Base-by-base conservation (phyloP, 2,329 filamentous ascomycete genomes). In the Alternaria triticimaculans region DNA sequence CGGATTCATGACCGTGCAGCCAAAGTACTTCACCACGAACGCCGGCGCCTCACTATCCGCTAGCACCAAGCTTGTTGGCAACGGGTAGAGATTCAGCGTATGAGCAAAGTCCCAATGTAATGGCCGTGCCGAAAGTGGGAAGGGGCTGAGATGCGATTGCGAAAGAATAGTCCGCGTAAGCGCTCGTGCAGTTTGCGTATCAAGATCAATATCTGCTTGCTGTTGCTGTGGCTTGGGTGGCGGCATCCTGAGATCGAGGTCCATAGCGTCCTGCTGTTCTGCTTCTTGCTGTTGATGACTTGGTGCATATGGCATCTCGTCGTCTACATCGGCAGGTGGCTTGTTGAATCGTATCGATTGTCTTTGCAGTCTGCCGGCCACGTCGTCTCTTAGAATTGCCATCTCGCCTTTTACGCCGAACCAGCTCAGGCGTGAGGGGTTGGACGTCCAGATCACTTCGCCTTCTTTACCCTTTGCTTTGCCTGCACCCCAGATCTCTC, bases 1-100 rank as follows among this genome's bases (percentile, higher is more conserved):
- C 0, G 96, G 94, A 78, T 99, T 99, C 87, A 99, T 90, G 33
- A 97, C 94, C 82, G 96, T 92, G 76, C 96, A 98, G 0, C 94
- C 95, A 80, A 97, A 95, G 76, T 98, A 98, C 14, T 92, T 97
- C 68, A 97, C 84, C 58, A 91, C 91, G 75, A 97, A 99, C 0
- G 93, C 87, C 14, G 92, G 90, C 10, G 91, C 90, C 45, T 94
- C 92, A 0, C 91, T 85, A 80, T 99, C 96, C 2, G 93, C 90
- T 5, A 99, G 82, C 15, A 96, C 88, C 74, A 98, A 84, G 1
- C 92, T 89, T 20, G 92, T 95, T 2, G 96, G 96, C 26, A 98
- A 81, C 9, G 95, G 96, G 78, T 97, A 98, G 21, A 99, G 82
- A 58, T 93, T 90, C 67, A 98, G 80, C 3, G 91, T 84, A 30